Evolutionary conservation across 768 basidiomycete genomes (phyloP).

Genomic region (Mycena belliarum): DNA sequence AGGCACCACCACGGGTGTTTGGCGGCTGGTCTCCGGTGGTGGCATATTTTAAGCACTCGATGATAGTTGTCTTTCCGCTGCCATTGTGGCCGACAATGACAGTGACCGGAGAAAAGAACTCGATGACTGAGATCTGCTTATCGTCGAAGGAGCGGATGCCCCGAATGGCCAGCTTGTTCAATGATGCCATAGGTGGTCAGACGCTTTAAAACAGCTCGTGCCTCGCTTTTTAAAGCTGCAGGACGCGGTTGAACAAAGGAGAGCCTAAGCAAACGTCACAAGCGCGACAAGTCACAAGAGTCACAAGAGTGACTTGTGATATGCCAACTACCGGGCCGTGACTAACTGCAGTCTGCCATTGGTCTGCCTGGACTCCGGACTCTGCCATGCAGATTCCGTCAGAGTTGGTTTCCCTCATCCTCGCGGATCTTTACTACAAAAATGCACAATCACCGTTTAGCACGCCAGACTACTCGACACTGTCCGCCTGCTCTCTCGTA

Average conservation of each 20-base stretch:
- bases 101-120: conserved; percentile 96
- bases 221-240: too few relatives aligned
- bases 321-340: too few relatives aligned
- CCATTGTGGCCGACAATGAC: conserved; percentile 99
- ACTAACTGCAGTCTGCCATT: too few relatives aligned
- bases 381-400: conserved; percentile 14
- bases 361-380: too few relatives aligned
- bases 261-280: background rate
- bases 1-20: conserved; percentile 97
- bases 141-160: conserved; percentile 97
- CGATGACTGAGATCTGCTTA: conserved; percentile 89
- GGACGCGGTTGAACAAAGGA: background rate
- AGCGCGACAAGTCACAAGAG: background rate
- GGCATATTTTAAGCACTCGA: conserved; percentile 98
- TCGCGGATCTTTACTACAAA: conserved; percentile 23
- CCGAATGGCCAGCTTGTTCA: conserved; percentile 93
- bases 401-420: conserved; percentile 17
- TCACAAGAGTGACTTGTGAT: too few relatives aligned
- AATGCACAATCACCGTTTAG: background rate
- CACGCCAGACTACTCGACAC: conserved; percentile 21
- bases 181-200: conserved; percentile 12
- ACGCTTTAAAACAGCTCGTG: too few relatives aligned
- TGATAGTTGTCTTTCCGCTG: conserved; percentile 97
- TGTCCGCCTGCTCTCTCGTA: conserved; percentile 17
- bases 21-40: conserved; percentile 98